Conservation (phyloP, 2,329 filamentous ascomycete species). For the Claviceps citrina region DNA sequence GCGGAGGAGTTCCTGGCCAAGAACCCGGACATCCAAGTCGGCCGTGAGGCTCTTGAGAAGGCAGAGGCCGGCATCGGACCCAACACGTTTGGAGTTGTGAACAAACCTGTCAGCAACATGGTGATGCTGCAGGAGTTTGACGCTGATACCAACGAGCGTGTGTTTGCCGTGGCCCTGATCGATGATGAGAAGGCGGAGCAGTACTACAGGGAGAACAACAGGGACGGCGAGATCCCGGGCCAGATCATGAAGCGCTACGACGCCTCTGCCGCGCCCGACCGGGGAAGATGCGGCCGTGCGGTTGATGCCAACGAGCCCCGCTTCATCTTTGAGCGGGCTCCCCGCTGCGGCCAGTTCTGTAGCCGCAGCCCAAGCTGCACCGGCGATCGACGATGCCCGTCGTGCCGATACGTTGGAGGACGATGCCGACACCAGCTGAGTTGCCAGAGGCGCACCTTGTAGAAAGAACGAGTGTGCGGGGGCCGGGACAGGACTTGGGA, state of each 20-base stretch:
- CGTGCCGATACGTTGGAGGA: constrained; percentile 5
- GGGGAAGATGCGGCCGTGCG: background rate
- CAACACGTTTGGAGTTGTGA: constrained; percentile 8
- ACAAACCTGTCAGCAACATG: constrained; percentile 8
- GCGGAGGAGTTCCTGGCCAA: constrained; percentile 5
- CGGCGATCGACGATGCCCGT: constrained; percentile 1
- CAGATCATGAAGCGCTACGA: constrained; percentile 1
- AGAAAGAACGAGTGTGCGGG: background rate
- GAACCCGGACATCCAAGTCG: constrained; percentile 7
- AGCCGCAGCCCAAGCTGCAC: constrained; percentile 5
- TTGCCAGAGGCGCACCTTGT: constrained; percentile 1
- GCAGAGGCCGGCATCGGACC: constrained; percentile 4
- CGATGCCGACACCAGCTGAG: constrained; percentile 4
- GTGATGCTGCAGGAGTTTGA: constrained; percentile 8
- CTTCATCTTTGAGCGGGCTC: constrained; percentile 5
- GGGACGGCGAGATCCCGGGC: constrained; percentile 2
- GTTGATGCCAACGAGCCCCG: background rate
- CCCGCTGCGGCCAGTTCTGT: constrained; percentile 7
- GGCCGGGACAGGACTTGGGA: no score
- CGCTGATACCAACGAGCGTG: constrained; percentile 7
- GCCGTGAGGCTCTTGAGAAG: constrained; percentile 6
- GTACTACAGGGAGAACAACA: constrained; percentile 7
- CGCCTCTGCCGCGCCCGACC: background rate
- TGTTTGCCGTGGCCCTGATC: constrained; percentile 7
- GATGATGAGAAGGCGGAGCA: constrained; percentile 7